Evolutionary conservation across 305 asterid genomes (phyloP).

Genomic region (Fraxinus floribunda): DNA sequence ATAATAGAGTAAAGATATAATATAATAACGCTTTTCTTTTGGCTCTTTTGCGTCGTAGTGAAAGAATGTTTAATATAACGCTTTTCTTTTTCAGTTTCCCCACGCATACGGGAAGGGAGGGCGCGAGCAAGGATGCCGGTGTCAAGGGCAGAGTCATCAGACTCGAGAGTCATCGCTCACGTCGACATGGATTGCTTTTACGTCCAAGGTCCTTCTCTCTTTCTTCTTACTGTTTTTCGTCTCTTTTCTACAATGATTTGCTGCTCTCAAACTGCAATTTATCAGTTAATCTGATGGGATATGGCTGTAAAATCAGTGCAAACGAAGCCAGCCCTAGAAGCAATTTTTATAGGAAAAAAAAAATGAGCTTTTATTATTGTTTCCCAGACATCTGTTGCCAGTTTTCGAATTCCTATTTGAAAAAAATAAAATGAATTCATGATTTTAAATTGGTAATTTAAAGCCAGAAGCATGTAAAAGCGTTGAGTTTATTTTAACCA

Average conservation of each 20-base stretch:
- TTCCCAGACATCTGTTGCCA: background rate
- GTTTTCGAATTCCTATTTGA: background rate
- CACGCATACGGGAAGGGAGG: too few relatives aligned
- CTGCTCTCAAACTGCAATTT: background rate
- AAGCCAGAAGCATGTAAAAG: background rate
- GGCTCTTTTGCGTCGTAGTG: too few relatives aligned
- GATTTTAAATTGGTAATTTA: background rate
- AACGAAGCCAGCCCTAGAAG: background rate
- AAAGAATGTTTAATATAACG: too few relatives aligned
- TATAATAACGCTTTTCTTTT: too few relatives aligned
- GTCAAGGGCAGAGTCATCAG: conserved; percentile 69
- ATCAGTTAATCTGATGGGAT: background rate
- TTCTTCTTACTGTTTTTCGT: background rate
- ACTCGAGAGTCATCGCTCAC: conserved; percentile 83
- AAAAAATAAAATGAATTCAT: background rate
- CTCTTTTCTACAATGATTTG: background rate
- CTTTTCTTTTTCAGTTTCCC: background rate
- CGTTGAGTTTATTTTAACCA: background rate
- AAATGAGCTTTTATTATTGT: background rate
- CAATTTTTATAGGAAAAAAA: background rate
- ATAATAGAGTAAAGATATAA: too few relatives aligned
- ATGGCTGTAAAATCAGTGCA: background rate
- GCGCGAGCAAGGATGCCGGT: conserved; percentile 57
- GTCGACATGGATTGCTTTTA: conserved; percentile 95
- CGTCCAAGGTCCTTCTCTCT: conserved; percentile 63